phyloP scores from a whole-genome alignment of 2,329 filamentous ascomycete genomes.

The Zalaria sp. region DNA sequence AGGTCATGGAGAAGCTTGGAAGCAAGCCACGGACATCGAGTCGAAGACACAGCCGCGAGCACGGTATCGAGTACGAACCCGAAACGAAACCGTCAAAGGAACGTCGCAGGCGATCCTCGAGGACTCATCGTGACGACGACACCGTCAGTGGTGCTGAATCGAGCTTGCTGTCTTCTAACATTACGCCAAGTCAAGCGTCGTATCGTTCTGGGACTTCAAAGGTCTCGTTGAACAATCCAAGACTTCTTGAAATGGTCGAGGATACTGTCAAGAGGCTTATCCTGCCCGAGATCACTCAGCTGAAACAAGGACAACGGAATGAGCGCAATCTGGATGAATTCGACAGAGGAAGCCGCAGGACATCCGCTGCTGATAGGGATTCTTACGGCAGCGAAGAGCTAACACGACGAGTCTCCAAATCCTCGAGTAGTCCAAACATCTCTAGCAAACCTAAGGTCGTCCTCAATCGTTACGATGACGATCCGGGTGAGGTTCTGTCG shows the following conservation, averaged over 20 bases:
- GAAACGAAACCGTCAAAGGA: conserved; percentile 16
- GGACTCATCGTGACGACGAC: conserved; percentile 38
- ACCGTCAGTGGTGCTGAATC: conserved; percentile 42
- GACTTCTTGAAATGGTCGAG: conserved; percentile 79
- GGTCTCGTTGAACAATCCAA: conserved; percentile 75
- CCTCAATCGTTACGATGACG: conserved; percentile 42
- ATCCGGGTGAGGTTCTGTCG: conserved; percentile 44
- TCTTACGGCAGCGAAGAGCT: conserved; percentile 39
- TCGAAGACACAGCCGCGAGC: conserved; percentile 12
- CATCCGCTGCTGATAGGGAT: conserved; percentile 41
- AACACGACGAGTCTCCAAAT: conserved; percentile 43
- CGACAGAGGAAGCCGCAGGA: conserved; percentile 47
- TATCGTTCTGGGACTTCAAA: conserved; percentile 44
- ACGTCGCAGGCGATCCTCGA: conserved; percentile 23
- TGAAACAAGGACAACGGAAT: conserved; percentile 81
- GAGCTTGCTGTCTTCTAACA: conserved; percentile 45
- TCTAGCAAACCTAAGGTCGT: conserved; percentile 45
- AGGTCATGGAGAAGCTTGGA: conserved; percentile 53
- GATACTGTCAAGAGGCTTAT: conserved; percentile 84
- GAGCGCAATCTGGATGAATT: conserved; percentile 58
- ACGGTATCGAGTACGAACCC: conserved; percentile 18
- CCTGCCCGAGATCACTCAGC: conserved; percentile 75
- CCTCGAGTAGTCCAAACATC: conserved; percentile 46
- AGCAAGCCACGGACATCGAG: conserved; percentile 26
- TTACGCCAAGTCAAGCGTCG: conserved; percentile 42